phyloP scores from a whole-genome alignment of 2,329 filamentous ascomycete species.

The Fusarium piperis region DNA sequence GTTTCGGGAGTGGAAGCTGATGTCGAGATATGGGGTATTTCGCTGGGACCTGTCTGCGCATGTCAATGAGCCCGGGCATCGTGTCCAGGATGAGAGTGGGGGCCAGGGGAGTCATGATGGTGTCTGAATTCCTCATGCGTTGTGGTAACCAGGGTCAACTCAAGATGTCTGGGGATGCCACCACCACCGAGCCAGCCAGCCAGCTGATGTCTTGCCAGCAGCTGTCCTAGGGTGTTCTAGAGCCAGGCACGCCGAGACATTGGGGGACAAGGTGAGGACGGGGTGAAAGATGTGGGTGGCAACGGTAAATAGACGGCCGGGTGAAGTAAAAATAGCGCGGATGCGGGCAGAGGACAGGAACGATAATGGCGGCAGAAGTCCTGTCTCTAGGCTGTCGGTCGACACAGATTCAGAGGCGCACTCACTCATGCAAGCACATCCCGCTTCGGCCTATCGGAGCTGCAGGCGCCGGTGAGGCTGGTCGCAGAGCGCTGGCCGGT shows the following conservation, averaged over 20 bases:
- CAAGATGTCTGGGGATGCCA: background rate
- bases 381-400: constrained; percentile 1
- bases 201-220: background rate
- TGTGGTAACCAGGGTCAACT: background rate
- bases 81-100: background rate
- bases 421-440: constrained; percentile 9
- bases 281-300: background rate
- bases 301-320: background rate
- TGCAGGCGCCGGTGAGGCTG: constrained; percentile 35
- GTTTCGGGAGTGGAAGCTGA: constrained; percentile 16
- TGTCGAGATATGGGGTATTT: background rate
- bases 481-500: constrained; percentile 19
- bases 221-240: background rate
- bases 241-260: constrained; percentile 1
- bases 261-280: background rate
- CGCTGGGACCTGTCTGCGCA: background rate
- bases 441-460: constrained; percentile 23
- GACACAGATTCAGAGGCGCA: constrained; percentile 1
- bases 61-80: background rate
- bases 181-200: background rate
- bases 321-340: constrained; percentile 17
- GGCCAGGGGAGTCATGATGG: background rate
- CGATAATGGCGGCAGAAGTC: constrained; percentile 16
- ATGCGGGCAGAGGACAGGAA: background rate
- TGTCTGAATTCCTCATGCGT: background rate